Conservation (phyloP, 2,329 filamentous ascomycete genomes). For the Paraphoma chrysanthemicola region DNA sequence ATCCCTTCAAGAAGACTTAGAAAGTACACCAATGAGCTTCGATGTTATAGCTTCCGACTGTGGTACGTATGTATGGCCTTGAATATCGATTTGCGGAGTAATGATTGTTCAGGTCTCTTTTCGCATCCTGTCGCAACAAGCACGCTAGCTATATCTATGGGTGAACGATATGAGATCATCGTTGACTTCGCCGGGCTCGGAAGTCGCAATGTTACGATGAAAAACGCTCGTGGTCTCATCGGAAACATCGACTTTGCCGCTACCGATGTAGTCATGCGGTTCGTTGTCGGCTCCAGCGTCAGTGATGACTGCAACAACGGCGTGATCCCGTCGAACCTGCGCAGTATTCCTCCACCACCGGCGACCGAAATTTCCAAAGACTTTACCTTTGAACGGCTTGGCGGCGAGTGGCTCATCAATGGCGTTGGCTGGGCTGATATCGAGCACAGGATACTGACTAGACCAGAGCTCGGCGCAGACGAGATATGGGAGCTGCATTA, state of each 20-base stretch:
- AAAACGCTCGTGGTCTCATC: slow-evolving; percentile 52
- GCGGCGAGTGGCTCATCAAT: slow-evolving; percentile 42
- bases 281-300: slow-evolving; percentile 54
- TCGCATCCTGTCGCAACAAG: slow-evolving; percentile 52
- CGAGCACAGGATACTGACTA: slow-evolving; percentile 39
- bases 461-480: slow-evolving; percentile 38
- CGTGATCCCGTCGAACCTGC: slow-evolving; percentile 32
- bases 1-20: slow-evolving; percentile 50
- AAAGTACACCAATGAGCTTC: slow-evolving; percentile 52
- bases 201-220: slow-evolving; percentile 58
- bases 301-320: slow-evolving; percentile 32
- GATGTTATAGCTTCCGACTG: slow-evolving; percentile 63
- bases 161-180: slow-evolving; percentile 65
- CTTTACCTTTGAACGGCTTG: slow-evolving; percentile 41
- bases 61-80: slow-evolving; percentile 30
- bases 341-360: slow-evolving; percentile 32
- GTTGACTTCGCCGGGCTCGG: slow-evolving; percentile 61
- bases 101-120: slow-evolving; percentile 51
- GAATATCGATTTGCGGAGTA: not conserved
- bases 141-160: slow-evolving; percentile 59
- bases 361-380: slow-evolving; percentile 19
- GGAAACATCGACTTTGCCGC: slow-evolving; percentile 59
- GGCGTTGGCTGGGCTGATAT: slow-evolving; percentile 43
- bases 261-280: slow-evolving; percentile 48
- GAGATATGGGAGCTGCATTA: slow-evolving; percentile 54